Conservation (phyloP, 2,329 filamentous ascomycete genomes). For the Talaromyces atroroseus region DNA sequence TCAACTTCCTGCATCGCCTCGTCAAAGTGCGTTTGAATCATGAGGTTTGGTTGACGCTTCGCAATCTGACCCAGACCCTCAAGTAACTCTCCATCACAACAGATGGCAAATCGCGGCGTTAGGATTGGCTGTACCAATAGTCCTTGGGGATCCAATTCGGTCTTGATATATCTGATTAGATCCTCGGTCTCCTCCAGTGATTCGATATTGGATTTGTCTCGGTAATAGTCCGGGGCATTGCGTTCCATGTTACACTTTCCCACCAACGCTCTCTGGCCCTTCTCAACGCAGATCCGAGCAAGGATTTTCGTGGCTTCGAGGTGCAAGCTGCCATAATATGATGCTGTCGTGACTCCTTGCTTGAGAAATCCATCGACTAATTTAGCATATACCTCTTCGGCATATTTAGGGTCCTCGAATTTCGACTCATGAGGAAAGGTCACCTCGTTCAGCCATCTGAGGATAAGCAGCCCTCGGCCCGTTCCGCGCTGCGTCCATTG, state of each 20-base stretch:
- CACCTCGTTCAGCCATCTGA: conserved; percentile 55
- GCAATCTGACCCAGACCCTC: conserved; percentile 50
- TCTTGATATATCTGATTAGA: conserved; percentile 35
- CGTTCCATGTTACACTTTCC: conserved; percentile 60
- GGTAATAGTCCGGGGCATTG: conserved; percentile 34
- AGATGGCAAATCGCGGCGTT: conserved; percentile 55
- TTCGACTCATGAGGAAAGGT: conserved; percentile 57
- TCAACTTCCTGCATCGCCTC: conserved; percentile 55
- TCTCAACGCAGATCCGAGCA: conserved; percentile 48
- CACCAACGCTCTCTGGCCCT: conserved; percentile 56
- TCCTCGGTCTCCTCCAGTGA: conserved; percentile 19
- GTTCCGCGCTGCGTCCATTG: conserved; percentile 45
- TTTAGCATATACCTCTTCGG: conserved; percentile 42
- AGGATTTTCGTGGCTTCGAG: conserved; percentile 53
- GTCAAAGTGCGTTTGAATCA: conserved; percentile 60
- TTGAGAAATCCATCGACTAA: conserved; percentile 51
- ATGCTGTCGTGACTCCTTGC: conserved; percentile 58
- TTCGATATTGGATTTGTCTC: conserved; percentile 20
- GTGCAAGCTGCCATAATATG: conserved; percentile 56
- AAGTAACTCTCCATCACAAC: conserved; percentile 50
- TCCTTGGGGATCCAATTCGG: conserved; percentile 37
- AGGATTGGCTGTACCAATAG: conserved; percentile 44
- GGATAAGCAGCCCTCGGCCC: conserved; percentile 31
- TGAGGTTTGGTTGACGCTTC: conserved; percentile 38
- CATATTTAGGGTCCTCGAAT: conserved; percentile 49